A percentile compares a stretch with the other conserved stretches of the same genome.
Conservation (phyloP, 192 early-diverging fungal species). For the Backusella morwellensis region DNA sequence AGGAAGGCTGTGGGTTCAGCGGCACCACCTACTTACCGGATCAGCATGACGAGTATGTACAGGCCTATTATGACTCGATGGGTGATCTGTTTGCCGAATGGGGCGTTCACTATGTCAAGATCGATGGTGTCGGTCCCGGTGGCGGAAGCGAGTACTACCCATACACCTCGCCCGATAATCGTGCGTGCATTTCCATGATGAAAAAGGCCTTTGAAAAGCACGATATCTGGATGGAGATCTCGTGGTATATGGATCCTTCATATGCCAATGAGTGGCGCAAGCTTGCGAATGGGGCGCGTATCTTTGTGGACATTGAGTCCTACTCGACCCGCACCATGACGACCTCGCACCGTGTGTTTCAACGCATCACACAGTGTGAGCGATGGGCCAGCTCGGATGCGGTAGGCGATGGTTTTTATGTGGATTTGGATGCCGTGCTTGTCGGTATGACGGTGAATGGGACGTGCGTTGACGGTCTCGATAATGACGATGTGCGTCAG, state of each 20-base stretch:
- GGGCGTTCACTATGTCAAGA: conserved; percentile 29
- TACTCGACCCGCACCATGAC: conserved; percentile 31
- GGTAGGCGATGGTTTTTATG: conserved; percentile 23
- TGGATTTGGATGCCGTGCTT: conserved; percentile 27
- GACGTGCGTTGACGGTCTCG: conserved; percentile 27
- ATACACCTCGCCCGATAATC: conserved; percentile 25
- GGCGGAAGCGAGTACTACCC: conserved; percentile 25
- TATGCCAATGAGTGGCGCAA: conserved; percentile 21
- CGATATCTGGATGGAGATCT: conserved; percentile 34
- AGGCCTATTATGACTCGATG: conserved; percentile 27
- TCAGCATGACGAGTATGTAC: background rate
- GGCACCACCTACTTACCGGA: conserved; percentile 23
- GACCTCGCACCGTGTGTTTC: conserved; percentile 27
- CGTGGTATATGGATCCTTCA: conserved; percentile 25
- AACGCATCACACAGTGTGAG: conserved; percentile 18
- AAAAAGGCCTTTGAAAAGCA: conserved; percentile 17
- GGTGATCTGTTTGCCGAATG: conserved; percentile 32
- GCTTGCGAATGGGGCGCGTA: conserved; percentile 23
- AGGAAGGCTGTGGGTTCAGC: conserved; percentile 28
- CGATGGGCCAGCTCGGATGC: conserved; percentile 18
- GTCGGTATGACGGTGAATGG: conserved; percentile 33
- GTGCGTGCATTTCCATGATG: conserved; percentile 19
- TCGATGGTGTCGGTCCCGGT: conserved; percentile 31
- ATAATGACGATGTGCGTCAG: conserved; percentile 22
- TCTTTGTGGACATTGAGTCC: conserved; percentile 33